Percentiles rank a stretch among this genome's conserved stretches.
These are phyloP conservation scores for Talaromyces sp. DNA, from an alignment of 2,329 filamentous ascomycete species.

Conservation along the genomic window DNA sequence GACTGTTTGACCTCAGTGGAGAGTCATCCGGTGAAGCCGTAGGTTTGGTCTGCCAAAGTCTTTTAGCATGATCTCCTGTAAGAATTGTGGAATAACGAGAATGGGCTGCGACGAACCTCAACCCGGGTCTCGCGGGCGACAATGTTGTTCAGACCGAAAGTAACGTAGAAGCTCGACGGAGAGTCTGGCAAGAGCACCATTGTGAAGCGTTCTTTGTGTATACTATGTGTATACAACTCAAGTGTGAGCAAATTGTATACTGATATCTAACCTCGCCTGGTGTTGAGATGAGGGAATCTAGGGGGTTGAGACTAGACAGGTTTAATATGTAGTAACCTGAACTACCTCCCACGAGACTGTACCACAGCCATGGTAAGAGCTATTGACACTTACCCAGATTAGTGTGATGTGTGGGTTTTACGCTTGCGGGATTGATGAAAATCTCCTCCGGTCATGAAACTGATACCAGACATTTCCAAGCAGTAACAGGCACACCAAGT, in stretches of 20 bases:
- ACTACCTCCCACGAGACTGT: constrained; percentile 1
- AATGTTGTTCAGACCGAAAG: constrained; percentile 25
- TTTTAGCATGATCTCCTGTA: not conserved
- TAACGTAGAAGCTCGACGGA: constrained; percentile 17
- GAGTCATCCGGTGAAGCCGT: not conserved
- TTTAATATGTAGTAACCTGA: constrained; percentile 8
- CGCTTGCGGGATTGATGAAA: not conserved
- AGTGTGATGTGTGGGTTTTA: not conserved
- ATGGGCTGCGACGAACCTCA: constrained; percentile 19
- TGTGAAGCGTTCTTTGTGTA: not conserved
- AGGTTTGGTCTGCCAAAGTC: not conserved
- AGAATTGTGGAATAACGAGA: not conserved
- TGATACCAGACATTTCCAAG: constrained; percentile 3
- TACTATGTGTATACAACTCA: not conserved
- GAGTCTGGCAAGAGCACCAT: constrained; percentile 10
- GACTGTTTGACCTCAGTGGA: constrained; percentile 8
- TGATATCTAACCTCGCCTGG: not conserved
- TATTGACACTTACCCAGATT: not conserved
- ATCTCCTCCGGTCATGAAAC: constrained; percentile 2
- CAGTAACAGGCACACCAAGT: no score
- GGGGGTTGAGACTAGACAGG: constrained; percentile 1
- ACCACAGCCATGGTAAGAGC: constrained; percentile 10
- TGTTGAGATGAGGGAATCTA: not conserved
- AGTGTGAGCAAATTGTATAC: not conserved
- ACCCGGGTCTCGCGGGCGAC: constrained; percentile 24